A percentile compares a stretch with the other conserved stretches of the same genome.
phyloP scores from a whole-genome alignment of 768 basidiomycete genomes.

The Tephrocybe sp. region DNA sequence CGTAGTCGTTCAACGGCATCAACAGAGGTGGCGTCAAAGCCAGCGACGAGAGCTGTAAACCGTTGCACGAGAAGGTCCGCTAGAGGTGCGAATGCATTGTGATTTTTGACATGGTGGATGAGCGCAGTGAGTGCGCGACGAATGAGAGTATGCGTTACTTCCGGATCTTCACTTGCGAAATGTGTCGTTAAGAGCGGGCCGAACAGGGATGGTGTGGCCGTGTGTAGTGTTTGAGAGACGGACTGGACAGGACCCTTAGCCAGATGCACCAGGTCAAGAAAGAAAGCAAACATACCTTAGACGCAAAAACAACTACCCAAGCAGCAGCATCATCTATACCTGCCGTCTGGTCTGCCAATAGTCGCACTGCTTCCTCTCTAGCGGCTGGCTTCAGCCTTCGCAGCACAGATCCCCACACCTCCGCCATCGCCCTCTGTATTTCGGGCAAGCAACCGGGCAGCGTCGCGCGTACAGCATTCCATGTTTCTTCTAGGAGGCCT shows the following conservation, averaged over 20 bases:
- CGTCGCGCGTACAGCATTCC: constrained; percentile 49
- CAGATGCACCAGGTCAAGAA: neutral
- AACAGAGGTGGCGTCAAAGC: constrained; percentile 8
- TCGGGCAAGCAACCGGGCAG: constrained; percentile 67
- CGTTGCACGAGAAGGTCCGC: constrained; percentile 51
- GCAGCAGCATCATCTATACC: constrained; percentile 64
- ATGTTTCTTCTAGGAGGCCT: constrained; percentile 59
- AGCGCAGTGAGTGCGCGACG: constrained; percentile 78
- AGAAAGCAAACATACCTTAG: constrained; percentile 53
- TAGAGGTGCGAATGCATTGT: constrained; percentile 61
- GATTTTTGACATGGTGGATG: constrained; percentile 76
- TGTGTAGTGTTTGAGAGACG: constrained; percentile 82
- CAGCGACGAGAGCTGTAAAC: constrained; percentile 28
- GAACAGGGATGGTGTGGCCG: constrained; percentile 65
- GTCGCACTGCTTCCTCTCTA: constrained; percentile 52
- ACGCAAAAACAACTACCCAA: constrained; percentile 76
- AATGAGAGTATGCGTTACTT: constrained; percentile 51
- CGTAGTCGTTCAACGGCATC: constrained; percentile 38
- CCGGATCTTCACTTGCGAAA: constrained; percentile 38
- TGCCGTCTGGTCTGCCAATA: constrained; percentile 52
- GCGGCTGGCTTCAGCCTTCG: constrained; percentile 66
- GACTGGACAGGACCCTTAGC: constrained; percentile 44
- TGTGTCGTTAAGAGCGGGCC: constrained; percentile 56
- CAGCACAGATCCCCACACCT: constrained; percentile 83
- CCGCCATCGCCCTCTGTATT: constrained; percentile 75